phyloP scores from a whole-genome alignment of 2,329 filamentous ascomycete genomes.

The Alternaria brassicae region DNA sequence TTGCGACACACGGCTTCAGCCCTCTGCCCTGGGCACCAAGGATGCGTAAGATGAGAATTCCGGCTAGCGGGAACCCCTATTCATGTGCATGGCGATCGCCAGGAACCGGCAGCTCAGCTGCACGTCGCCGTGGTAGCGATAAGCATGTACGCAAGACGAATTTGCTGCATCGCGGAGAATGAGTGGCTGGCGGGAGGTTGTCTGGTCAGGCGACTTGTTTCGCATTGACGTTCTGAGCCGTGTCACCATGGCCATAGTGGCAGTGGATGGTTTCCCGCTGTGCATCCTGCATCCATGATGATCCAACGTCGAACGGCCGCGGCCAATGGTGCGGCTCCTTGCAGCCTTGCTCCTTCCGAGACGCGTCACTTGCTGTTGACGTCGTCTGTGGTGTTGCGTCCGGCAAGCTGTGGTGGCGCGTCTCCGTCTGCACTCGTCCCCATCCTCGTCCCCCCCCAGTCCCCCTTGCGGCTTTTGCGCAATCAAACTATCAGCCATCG shows the following conservation, averaged over 20 bases:
- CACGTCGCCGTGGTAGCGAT: slow-evolving; percentile 2
- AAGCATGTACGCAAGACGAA: neutral
- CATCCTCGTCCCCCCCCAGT: neutral
- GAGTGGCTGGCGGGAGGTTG: slow-evolving; percentile 1
- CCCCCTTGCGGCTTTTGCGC: neutral
- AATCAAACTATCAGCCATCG: neutral
- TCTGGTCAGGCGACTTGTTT: slow-evolving; percentile 8
- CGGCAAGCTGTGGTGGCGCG: neutral
- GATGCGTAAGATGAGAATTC: slow-evolving; percentile 21
- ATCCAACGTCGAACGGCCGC: slow-evolving; percentile 4
- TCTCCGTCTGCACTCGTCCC: too few relatives aligned
- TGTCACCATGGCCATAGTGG: neutral
- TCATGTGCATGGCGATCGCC: slow-evolving; percentile 3
- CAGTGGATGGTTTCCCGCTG: slow-evolving; percentile 10
- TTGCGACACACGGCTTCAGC: slow-evolving; percentile 12
- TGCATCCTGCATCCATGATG: too few relatives aligned
- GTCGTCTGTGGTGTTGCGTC: neutral
- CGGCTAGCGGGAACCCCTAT: slow-evolving; percentile 15
- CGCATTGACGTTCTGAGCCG: slow-evolving; percentile 9
- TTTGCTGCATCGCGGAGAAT: neutral
- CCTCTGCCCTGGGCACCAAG: slow-evolving; percentile 11
- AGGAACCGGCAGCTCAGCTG: slow-evolving; percentile 1
- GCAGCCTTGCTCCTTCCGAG: neutral
- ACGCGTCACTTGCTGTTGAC: slow-evolving; percentile 6
- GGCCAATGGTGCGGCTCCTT: slow-evolving; percentile 3